These are phyloP conservation scores for Microthlaspi erraticum DNA, from an alignment of 345 rosid species.

Conservation along the genomic window DNA sequence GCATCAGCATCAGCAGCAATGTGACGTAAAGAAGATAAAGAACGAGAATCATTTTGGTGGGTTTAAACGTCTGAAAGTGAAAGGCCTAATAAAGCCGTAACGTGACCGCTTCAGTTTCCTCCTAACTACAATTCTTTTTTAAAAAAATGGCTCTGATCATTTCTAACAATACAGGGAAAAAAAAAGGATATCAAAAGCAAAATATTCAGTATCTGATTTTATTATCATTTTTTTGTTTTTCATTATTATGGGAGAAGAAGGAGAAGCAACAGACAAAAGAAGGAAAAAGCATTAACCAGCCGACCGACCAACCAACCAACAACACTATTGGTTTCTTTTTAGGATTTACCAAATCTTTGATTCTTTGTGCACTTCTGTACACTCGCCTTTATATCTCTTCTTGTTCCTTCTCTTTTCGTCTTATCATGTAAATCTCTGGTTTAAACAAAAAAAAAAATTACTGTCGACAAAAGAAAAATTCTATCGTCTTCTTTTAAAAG, in stretches of 20 bases:
- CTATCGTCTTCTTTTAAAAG: background rate
- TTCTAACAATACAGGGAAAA: constrained; percentile 42
- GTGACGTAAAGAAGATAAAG: constrained; percentile 37
- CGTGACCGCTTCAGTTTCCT: constrained; percentile 43
- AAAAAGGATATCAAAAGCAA: constrained; percentile 20
- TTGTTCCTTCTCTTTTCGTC: constrained; percentile 29
- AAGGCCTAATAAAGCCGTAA: constrained; percentile 44
- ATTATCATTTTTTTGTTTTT: constrained; percentile 10
- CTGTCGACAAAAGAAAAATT: constrained; percentile 8
- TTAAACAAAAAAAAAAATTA: background rate
- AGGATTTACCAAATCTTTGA: constrained; percentile 47
- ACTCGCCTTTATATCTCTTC: constrained; percentile 2
- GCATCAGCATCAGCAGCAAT: constrained; percentile 3
- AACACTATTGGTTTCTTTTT: constrained; percentile 40
- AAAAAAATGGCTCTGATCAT: constrained; percentile 24
- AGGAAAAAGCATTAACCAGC: constrained; percentile 32
- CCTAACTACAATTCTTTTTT: constrained; percentile 39
- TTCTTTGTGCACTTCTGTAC: constrained; percentile 40
- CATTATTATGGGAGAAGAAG: constrained; percentile 28
- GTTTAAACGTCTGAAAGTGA: constrained; percentile 46
- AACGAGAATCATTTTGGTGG: constrained; percentile 39
- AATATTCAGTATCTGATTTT: constrained; percentile 26
- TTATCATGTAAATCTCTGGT: constrained; percentile 31
- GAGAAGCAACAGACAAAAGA: constrained; percentile 37
- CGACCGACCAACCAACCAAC: constrained; percentile 24